phyloP scores from a whole-genome alignment of 2,329 filamentous ascomycete species.

The Endoconidiophora polonica region DNA sequence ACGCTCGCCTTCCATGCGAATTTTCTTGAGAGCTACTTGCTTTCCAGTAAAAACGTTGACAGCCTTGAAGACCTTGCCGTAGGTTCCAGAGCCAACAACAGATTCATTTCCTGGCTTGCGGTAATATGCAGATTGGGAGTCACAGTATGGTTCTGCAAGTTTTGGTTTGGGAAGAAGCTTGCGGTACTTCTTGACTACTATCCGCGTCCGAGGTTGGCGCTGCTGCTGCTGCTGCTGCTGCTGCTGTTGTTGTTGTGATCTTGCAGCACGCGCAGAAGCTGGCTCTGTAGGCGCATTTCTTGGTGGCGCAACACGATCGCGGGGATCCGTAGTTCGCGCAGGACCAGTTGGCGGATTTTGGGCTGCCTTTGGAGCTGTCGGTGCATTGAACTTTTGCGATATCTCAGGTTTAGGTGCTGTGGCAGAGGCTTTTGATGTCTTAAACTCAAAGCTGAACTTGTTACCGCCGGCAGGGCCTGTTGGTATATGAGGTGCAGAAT shows the following conservation, averaged over 20 bases:
- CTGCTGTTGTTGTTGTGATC: constrained; percentile 5
- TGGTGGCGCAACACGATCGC: constrained; percentile 24
- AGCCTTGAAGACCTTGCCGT: constrained; percentile 91
- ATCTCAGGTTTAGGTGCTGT: constrained; percentile 47
- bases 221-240: constrained; percentile 14
- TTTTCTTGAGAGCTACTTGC: constrained; percentile 73
- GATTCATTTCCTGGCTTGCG: constrained; percentile 95
- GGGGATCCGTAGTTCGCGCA: constrained; percentile 21
- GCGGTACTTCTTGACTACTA: constrained; percentile 51
- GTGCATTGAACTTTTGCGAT: constrained; percentile 50
- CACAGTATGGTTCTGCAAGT: constrained; percentile 53
- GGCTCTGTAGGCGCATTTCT: constrained; percentile 36
- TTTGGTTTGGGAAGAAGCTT: constrained; percentile 55
- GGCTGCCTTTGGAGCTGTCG: constrained; percentile 22
- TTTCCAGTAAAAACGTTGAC: constrained; percentile 78
- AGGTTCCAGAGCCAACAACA: constrained; percentile 87
- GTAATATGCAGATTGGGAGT: constrained; percentile 81
- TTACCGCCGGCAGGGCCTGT: constrained; percentile 27
- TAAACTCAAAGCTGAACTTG: constrained; percentile 90
- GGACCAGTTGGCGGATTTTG: constrained; percentile 19
- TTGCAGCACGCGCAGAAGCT: constrained; percentile 27
- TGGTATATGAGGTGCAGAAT: constrained; percentile 17
- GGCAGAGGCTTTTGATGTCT: constrained; percentile 44
- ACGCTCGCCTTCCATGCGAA: constrained; percentile 82
- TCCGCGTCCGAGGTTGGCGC: constrained; percentile 37